Conservation (phyloP, 176 grass and related monocot species). For the Paspalum vaginatum region DNA sequence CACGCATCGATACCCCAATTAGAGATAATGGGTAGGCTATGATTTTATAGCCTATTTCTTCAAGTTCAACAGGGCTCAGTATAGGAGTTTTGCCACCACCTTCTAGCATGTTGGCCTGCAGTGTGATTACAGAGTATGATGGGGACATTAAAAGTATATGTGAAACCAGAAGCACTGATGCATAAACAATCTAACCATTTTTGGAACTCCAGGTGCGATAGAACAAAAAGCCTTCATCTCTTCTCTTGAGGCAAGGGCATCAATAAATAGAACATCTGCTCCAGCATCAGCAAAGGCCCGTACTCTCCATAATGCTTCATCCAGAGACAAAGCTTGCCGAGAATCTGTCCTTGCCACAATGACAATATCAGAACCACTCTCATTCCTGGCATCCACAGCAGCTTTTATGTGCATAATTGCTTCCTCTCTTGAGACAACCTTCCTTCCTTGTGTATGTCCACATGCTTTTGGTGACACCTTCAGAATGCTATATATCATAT, state of each 20-base stretch:
- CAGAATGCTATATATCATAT: slow-evolving; percentile 53
- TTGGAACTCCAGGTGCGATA: slow-evolving; percentile 77
- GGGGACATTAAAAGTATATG: background rate
- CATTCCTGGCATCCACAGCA: slow-evolving; percentile 84
- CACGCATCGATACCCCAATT: slow-evolving; percentile 90
- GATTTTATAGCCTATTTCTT: slow-evolving; percentile 86
- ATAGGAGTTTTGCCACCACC: slow-evolving; percentile 97
- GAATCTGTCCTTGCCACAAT: slow-evolving; percentile 93
- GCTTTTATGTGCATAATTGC: slow-evolving; percentile 91
- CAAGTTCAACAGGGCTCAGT: slow-evolving; percentile 83
- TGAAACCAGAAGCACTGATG: background rate
- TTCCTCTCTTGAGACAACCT: slow-evolving; percentile 90
- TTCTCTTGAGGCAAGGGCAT: slow-evolving; percentile 91
- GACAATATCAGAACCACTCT: slow-evolving; percentile 94
- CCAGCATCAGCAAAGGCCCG: slow-evolving; percentile 88
- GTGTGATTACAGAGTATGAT: slow-evolving; percentile 23
- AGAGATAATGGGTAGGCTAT: slow-evolving; percentile 88
- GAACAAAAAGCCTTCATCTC: slow-evolving; percentile 89
- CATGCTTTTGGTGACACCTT: slow-evolving; percentile 99
- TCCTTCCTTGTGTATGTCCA: slow-evolving; percentile 92
- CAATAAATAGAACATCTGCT: slow-evolving; percentile 92
- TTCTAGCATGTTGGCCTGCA: slow-evolving; percentile 98
- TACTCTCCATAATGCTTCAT: slow-evolving; percentile 85
- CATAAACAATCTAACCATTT: slow-evolving; percentile 72
- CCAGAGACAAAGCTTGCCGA: slow-evolving; percentile 84